Base-by-base conservation (phyloP, 1,139 yeast genomes). In the Blastobotrys ciferrii region DNA sequence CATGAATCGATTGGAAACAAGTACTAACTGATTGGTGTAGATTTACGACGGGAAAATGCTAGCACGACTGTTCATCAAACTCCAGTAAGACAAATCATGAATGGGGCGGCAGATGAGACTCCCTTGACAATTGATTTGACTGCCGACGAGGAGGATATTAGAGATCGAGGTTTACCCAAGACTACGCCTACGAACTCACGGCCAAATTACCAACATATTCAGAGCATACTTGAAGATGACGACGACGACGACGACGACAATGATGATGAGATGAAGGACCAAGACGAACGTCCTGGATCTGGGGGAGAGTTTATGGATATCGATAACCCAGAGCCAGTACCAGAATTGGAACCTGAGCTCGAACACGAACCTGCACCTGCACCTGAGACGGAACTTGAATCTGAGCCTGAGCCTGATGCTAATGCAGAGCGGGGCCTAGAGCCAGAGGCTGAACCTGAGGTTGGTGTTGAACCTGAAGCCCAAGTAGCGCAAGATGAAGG, bases 91-190 rank as follows among this genome's bases (percentile, higher is more conserved):
- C 20, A 43, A 14, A 25, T 18, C 28, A 23, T 5, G 19, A 43
- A 30, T 41, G 37, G 14, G 9, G 18, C 12, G 3, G 23, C 25
- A 7, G 31, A 33, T 7, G 45, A 9, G n/a, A 37, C 37, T 11
- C 45, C 45, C 23, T 23, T 45, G 45, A 32, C 48, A 5, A 40
- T 41, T 4, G 45, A 45, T 13, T 15, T 41, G 32, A 42, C 45
- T 17, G 18, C 15, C 12, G 48, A 41, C 12, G 45, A 25, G 13
- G 33, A 39, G 9, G 25, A 33, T 9, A 5, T 6, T 12, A 18
- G n/a, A 20, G 23, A 15, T 20, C 25, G 13, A 4, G 32, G 12
- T 32, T 32, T 23, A 4, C 32, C 42, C 13, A 38, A 38, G 12
- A 13, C 28, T 7, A 18, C 40, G 14, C 40, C 40, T 12, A 13